phyloP scores from a whole-genome alignment of 1,284 basidiomycete species.

The Puccinia horiana region DNA sequence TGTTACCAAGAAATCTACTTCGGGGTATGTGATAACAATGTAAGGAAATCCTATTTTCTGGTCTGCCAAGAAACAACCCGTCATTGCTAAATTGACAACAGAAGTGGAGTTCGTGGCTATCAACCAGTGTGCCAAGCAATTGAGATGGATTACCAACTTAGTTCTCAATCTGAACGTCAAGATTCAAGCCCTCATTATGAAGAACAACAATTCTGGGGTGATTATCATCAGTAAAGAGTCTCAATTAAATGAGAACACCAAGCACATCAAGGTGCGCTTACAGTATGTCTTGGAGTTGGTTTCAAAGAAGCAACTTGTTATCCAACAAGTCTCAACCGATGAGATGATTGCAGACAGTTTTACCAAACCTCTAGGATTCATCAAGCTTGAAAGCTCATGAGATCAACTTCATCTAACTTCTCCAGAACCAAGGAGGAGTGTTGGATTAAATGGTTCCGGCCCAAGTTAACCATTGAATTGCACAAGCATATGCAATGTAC shows the following conservation, averaged over 20 bases:
- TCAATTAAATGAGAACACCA: too few species aligned
- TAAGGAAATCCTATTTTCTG: neutral
- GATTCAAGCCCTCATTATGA: neutral
- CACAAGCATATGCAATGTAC: too few species aligned
- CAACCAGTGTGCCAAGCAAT: slow-evolving; percentile 7
- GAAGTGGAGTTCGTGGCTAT: slow-evolving; percentile 9
- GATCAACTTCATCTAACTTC: too few species aligned
- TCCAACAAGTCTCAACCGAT: neutral
- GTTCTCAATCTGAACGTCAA: neutral
- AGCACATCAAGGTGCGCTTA: slow-evolving; percentile 2
- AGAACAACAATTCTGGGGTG: neutral
- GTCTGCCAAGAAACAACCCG: neutral
- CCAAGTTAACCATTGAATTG: too few species aligned
- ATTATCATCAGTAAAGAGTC: neutral
- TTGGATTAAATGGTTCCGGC: too few species aligned
- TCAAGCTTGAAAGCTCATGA: too few species aligned
- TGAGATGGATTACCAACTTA: neutral
- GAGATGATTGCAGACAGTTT: too few species aligned
- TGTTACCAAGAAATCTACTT: neutral
- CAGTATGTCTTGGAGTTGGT: slow-evolving; percentile 9
- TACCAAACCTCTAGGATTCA: too few species aligned
- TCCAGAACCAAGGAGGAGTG: too few species aligned
- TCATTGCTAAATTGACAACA: neutral
- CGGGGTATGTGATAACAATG: neutral
- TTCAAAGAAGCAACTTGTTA: neutral